A percentile compares a stretch with the other conserved stretches of the same genome.
Evolutionary conservation across 2,329 filamentous ascomycete genomes (phyloP).

Genomic region (Colletotrichum somersetense): DNA sequence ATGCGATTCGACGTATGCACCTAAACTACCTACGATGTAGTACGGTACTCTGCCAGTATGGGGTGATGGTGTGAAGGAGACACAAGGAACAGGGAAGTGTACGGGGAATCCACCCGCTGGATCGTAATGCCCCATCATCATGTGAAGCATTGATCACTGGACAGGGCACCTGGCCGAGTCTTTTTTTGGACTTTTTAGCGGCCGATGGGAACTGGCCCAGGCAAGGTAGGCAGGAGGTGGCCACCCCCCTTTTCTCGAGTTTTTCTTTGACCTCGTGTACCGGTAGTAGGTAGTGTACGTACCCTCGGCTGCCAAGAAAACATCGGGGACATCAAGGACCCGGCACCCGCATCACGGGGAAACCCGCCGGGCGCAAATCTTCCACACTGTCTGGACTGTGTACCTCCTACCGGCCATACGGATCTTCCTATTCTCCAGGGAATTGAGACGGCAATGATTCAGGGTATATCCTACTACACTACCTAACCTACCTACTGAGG

Average conservation of each 20-base stretch:
- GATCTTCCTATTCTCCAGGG: background rate
- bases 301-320: background rate
- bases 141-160: conserved; percentile 14
- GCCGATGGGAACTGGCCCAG: conserved; percentile 24
- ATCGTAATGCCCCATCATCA: conserved; percentile 6
- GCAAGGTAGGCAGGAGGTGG: too few relatives aligned
- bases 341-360: conserved; percentile 2
- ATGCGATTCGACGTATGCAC: background rate
- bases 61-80: background rate
- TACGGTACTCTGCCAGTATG: too few relatives aligned
- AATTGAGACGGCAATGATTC: conserved; percentile 27
- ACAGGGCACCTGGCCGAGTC: conserved; percentile 8
- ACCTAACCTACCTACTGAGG: background rate
- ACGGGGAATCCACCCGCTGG: background rate
- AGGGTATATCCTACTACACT: background rate
- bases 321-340: conserved; percentile 3
- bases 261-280: background rate
- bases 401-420: background rate
- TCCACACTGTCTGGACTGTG: conserved; percentile 11
- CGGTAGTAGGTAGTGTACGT: background rate
- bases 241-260: conserved; percentile 4
- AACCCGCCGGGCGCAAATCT: background rate
- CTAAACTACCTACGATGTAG: too few relatives aligned
- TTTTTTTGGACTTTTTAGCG: conserved; percentile 38
- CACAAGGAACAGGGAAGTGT: background rate